Evolutionary conservation across 306 rosid species (phyloP).

Genomic region (Hylodesmum podocarpum): DNA sequence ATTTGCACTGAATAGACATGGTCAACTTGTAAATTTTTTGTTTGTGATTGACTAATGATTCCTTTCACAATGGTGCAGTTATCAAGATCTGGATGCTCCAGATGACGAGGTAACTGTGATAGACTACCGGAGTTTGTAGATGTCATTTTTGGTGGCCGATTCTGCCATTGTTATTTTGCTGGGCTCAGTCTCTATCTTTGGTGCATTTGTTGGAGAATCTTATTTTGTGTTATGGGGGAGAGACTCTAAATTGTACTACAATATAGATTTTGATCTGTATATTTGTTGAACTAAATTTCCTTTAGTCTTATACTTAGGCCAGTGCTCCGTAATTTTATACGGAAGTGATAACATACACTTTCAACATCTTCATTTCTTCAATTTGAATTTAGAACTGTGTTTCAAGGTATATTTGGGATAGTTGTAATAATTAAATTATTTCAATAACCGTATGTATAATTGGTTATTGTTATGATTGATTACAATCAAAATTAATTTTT

Average conservation of each 20-base stretch:
- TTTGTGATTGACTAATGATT: constrained; percentile 5
- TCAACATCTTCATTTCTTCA: no score
- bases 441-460: no score
- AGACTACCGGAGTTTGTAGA: constrained; percentile 92
- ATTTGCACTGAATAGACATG: background rate
- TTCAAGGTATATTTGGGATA: no score
- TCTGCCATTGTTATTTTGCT: background rate
- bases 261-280: constrained; percentile 6
- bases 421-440: no score
- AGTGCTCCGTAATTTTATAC: background rate
- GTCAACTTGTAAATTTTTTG: background rate
- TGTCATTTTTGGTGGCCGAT: constrained; percentile 13
- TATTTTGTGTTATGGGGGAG: background rate
- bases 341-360: background rate
- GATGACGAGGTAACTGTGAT: constrained; percentile 98
- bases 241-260: background rate
- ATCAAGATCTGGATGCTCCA: constrained; percentile 95
- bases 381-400: no score
- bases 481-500: no score
- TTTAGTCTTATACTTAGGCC: background rate
- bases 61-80: constrained; percentile 53
- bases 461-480: no score
- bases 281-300: constrained; percentile 5
- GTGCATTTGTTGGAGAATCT: background rate
- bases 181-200: background rate